Evolutionary conservation across 1,284 basidiomycete species (phyloP).

Genomic region (Acaromyces ingoldii): DNA sequence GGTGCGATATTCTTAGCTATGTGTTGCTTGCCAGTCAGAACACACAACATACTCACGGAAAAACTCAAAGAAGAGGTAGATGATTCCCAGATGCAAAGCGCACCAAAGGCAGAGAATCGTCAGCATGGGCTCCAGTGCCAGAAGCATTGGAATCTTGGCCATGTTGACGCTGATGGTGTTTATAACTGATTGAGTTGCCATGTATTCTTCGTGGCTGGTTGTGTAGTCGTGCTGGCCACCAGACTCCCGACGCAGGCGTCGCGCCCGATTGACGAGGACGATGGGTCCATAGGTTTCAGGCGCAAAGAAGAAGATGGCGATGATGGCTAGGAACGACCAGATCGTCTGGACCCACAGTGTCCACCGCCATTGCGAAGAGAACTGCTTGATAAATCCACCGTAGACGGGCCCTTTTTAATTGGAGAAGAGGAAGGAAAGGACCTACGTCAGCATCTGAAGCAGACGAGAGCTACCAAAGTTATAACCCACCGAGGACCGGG

Average conservation of each 20-base stretch:
- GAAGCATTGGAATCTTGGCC: constrained; percentile 24
- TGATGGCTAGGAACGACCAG: constrained; percentile 1
- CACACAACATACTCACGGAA: too few relatives aligned
- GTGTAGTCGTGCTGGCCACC: too few relatives aligned
- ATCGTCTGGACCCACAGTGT: constrained; percentile 67
- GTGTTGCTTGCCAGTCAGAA: too few relatives aligned
- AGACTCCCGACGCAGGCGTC: too few relatives aligned
- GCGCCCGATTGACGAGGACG: too few relatives aligned
- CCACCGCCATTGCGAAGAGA: constrained; percentile 63
- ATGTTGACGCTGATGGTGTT: constrained; percentile 56
- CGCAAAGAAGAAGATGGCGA: constrained; percentile 10
- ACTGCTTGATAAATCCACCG: constrained; percentile 55
- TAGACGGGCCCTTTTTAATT: constrained; percentile 43
- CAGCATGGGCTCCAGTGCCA: constrained; percentile 16
- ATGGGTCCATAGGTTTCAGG: too few relatives aligned
- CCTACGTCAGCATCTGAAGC: too few relatives aligned
- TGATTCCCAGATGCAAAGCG: constrained; percentile 65
- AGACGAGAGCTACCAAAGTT: too few relatives aligned
- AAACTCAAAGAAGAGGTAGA: constrained; percentile 69
- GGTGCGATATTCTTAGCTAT: too few relatives aligned
- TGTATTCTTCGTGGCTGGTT: background rate
- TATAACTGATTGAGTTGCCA: background rate
- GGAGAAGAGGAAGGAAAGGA: background rate
- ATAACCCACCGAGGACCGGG: background rate
- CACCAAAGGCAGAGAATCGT: constrained; percentile 35